A percentile compares a stretch with the other conserved stretches of the same genome.
phyloP scores from a whole-genome alignment of 371 early-diverging fungal species.

The Lichtheimia ramosa region DNA sequence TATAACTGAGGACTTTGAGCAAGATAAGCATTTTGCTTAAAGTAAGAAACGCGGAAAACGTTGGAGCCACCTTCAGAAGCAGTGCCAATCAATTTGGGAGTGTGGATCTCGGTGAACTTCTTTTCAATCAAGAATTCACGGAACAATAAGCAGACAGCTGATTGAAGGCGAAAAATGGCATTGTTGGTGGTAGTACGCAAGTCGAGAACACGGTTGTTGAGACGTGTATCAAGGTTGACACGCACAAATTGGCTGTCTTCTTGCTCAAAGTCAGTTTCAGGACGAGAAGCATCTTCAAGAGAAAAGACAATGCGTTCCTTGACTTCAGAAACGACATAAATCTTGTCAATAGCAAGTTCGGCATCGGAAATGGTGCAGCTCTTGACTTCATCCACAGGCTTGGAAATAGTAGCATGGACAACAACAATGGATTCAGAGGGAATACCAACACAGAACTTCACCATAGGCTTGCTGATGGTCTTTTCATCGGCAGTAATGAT shows the following conservation, averaged over 20 bases:
- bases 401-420: constrained; percentile 79
- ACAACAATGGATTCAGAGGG: constrained; percentile 88
- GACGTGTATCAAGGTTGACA: constrained; percentile 92
- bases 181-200: constrained; percentile 97
- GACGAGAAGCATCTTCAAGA: constrained; percentile 94
- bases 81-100: constrained; percentile 97
- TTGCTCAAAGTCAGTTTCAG: constrained; percentile 77
- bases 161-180: constrained; percentile 97
- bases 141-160: constrained; percentile 93
- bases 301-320: constrained; percentile 90
- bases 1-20: constrained; percentile 99
- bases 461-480: constrained; percentile 91
- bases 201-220: constrained; percentile 97
- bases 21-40: constrained; percentile 92
- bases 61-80: constrained; percentile 99
- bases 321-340: constrained; percentile 82
- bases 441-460: constrained; percentile 87
- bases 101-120: constrained; percentile 97
- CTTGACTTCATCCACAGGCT: constrained; percentile 84
- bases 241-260: constrained; percentile 70
- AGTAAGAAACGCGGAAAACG: constrained; percentile 97
- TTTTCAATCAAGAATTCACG: constrained; percentile 87
- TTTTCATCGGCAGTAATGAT: constrained; percentile 68
- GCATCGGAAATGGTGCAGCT: constrained; percentile 90
- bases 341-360: constrained; percentile 79